These are phyloP conservation scores for Phytophthora ohioensis DNA, from an alignment of 352 stramenopile genomes.

Conservation along the genomic window DNA sequence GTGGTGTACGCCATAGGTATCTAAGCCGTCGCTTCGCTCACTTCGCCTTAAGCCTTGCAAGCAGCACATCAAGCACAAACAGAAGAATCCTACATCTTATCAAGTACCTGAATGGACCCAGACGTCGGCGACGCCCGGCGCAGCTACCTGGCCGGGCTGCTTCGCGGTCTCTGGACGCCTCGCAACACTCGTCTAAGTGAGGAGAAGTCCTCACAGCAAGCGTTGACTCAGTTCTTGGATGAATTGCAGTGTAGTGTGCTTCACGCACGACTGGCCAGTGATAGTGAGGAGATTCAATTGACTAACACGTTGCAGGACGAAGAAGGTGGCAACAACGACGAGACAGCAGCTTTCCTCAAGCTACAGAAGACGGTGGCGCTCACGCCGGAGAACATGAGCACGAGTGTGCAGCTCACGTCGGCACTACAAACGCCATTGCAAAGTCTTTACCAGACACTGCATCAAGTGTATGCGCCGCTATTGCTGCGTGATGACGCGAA, in stretches of 20 bases:
- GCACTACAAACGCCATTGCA: slow-evolving; percentile 74
- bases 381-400: slow-evolving; percentile 75
- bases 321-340: slow-evolving; percentile 24
- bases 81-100: slow-evolving; percentile 2
- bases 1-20: slow-evolving; percentile 18
- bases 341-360: slow-evolving; percentile 77
- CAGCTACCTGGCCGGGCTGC: slow-evolving; percentile 65
- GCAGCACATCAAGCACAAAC: slow-evolving; percentile 1
- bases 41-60: neutral
- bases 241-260: slow-evolving; percentile 71
- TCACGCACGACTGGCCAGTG: slow-evolving; percentile 52
- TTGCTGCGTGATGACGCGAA: slow-evolving; percentile 64
- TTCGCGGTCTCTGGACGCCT: slow-evolving; percentile 70
- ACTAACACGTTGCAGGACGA: slow-evolving; percentile 29
- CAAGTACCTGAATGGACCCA: slow-evolving; percentile 34
- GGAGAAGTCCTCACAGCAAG: slow-evolving; percentile 53
- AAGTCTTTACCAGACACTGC: slow-evolving; percentile 83
- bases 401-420: slow-evolving; percentile 76
- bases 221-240: slow-evolving; percentile 75
- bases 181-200: slow-evolving; percentile 47
- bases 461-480: slow-evolving; percentile 86
- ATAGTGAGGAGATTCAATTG: slow-evolving; percentile 30
- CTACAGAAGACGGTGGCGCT: slow-evolving; percentile 49
- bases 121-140: slow-evolving; percentile 59
- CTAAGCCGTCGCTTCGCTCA: slow-evolving; percentile 13